A percentile compares a stretch with the other conserved stretches of the same genome.
Evolutionary conservation across 208 protist genomes (phyloP).

Genomic region (Leishmania tarentolae): DNA sequence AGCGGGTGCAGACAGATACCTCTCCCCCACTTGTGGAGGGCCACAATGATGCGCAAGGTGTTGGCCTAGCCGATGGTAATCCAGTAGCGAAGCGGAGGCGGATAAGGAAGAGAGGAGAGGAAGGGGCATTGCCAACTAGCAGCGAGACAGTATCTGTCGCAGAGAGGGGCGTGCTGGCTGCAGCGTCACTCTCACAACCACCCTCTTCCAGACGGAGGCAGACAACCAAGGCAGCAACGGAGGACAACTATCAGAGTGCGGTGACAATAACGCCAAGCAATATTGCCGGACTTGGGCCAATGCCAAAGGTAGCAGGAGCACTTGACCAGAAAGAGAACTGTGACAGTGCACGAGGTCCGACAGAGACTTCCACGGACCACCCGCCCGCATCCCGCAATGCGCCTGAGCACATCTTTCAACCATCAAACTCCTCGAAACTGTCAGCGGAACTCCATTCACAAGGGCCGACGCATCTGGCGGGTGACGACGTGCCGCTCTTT

Average conservation of each 20-base stretch:
- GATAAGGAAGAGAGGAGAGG: conserved; percentile 3
- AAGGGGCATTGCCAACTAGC: not conserved
- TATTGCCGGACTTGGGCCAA: not conserved
- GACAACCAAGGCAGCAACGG: not conserved
- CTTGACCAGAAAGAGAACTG: not conserved
- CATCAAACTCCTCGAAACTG: not conserved
- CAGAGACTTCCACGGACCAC: not conserved
- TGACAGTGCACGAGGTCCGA: not conserved
- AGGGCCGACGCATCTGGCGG: not conserved
- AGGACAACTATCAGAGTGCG: not conserved
- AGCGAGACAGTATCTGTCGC: not conserved
- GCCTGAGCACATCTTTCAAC: not conserved
- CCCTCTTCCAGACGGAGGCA: not conserved
- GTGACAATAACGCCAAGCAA: not conserved
- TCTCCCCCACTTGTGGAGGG: not conserved
- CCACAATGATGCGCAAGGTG: not conserved
- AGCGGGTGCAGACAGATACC: not conserved
- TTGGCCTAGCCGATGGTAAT: not conserved
- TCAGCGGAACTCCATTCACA: not conserved
- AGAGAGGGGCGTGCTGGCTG: not conserved
- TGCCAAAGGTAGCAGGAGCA: not conserved
- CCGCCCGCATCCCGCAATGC: not conserved
- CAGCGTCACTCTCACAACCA: not conserved
- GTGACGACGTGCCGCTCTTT: conserved; percentile 9
- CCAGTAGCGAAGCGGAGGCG: not conserved